Evolutionary conservation across 1,139 yeast genomes (phyloP), one percentile per base, ranked within the genome.

Genomic region (Candida mesenterica): DNA sequence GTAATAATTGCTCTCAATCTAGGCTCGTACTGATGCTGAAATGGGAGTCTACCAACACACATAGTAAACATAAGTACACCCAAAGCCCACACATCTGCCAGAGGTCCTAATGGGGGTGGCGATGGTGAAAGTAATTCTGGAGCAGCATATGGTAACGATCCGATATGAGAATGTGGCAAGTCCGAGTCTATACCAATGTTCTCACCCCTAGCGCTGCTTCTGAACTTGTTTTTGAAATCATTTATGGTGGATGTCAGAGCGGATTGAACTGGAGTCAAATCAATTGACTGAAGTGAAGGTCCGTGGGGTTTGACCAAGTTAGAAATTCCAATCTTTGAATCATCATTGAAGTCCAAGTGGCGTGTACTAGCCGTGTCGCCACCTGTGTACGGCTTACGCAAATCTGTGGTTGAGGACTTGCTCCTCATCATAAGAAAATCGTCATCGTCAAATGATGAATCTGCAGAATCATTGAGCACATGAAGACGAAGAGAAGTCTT

Each of bases 121-220:
- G 72, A 67, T 1, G 86, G 81, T 27, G 70, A 65, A 34, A 89
- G 64, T 23, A 88, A 65, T 53, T 90, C 96, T 0, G 97, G 97
- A 0, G 96, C 76, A 1, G 96, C 96, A 55, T 88, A 90, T 0
- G 97, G 97, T 26, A 90, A 66, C 1, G 96, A 88, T 0, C 97
- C 97, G 39, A 88, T 85, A 48, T 79, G 84, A 18, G 77, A 65
- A 51, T 79, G 84, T 1, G 86, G 85, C 24, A 76, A 56, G 30
- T 63, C 68, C 2, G 72, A 57, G 37, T 65, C 72, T 19, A 62
- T 52, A 2, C 54, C 57, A 14, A 24, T 24, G n/a, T 15, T 6
- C 6, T 24, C 28, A 14, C 25, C 28, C 18, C 16, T 28, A 12
- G 28, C 18, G 13, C 19, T 41, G 17, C 38, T 44, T 24, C 35